Evolutionary conservation across 768 basidiomycete genomes (phyloP), one percentile per base, ranked within the genome.

Genomic region (Krasilnikovozyma curviuscula): DNA sequence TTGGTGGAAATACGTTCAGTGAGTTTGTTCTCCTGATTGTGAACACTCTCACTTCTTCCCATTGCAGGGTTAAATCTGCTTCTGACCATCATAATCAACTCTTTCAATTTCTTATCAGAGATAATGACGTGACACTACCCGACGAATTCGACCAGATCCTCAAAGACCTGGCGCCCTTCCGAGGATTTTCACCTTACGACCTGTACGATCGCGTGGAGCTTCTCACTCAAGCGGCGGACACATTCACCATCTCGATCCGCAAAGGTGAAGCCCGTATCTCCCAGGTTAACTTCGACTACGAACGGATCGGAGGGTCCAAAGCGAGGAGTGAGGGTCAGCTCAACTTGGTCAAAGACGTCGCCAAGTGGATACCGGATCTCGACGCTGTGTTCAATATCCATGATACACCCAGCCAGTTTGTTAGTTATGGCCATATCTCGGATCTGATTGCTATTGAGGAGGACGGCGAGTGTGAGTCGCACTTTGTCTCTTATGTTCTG

Each of bases 71-170:
- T 37, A 10, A n/a, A 18, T 12, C 10, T 23, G 10, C 35, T 5
- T n/a, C 10, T 37, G 35, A 37, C 24, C 5, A 7, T 12, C 10
- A 37, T 10, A 37, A 7, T 37, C 35, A 10, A 18, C 35, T 12
- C 10, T 23, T 37, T 4, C 24, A 37, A 18, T 23, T 23, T 7
- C 10, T 21, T 27, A 38, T 9, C 38, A 60, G 61, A 13, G 50
- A 59, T 16, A 44, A 63, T 49, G 40, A 59, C 19, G 56, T 63
- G 30, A 55, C 48, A 18, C 55, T 62, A 7, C 58, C 58, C 9
- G 61, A 62, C 52, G 61, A 62, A 43, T 62, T 58, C 44, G 59
- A 62, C 41, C 58, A 52, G n/a, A 59, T 62, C 41, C 46, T 52
- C 41, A 41, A 37, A 2, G 61, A 62, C 42, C 50, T 62, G 23